A percentile compares a stretch with the other conserved stretches of the same genome.
These are phyloP conservation scores for Mortierella sp. DNA, from an alignment of 371 early-diverging fungal genomes.

Conservation along the genomic window DNA sequence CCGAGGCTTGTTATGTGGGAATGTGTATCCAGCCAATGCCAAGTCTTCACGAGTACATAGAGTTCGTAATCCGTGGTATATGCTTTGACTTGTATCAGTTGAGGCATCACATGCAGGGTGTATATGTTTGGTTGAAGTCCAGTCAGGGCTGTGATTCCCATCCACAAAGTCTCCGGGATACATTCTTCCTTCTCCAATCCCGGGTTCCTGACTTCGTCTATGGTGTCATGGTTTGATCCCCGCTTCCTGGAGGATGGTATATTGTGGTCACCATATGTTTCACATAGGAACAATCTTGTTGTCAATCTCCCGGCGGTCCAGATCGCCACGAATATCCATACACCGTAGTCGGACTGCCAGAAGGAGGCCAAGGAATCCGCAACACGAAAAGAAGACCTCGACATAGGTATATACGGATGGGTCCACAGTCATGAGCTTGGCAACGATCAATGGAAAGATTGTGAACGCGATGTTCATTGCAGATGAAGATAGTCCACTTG, in stretches of 20 bases:
- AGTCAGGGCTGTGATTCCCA: too few relatives aligned
- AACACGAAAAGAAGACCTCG: slow-evolving; percentile 38
- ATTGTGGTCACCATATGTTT: background rate
- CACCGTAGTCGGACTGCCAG: slow-evolving; percentile 25
- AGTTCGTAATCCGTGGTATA: too few relatives aligned
- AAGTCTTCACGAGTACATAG: too few relatives aligned
- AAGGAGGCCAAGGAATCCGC: slow-evolving; percentile 36
- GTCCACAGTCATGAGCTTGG: slow-evolving; percentile 42
- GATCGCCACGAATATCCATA: slow-evolving; percentile 22
- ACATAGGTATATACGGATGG: slow-evolving; percentile 38
- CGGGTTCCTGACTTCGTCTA: too few relatives aligned
- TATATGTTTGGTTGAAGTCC: too few relatives aligned
- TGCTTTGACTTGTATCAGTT: too few relatives aligned
- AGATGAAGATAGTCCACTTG: slow-evolving; percentile 31
- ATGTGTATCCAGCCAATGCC: too few relatives aligned
- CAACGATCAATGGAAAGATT: slow-evolving; percentile 62
- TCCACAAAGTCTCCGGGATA: too few relatives aligned
- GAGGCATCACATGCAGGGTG: too few relatives aligned
- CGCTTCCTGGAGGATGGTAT: background rate
- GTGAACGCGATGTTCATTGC: slow-evolving; percentile 57
- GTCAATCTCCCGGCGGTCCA: slow-evolving; percentile 37
- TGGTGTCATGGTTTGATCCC: too few relatives aligned
- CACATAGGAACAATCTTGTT: slow-evolving; percentile 8
- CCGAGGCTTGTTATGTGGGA: too few relatives aligned
- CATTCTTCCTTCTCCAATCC: too few relatives aligned